Percentiles rank a stretch among this genome's conserved stretches.
These are phyloP conservation scores for Saprolegnia parasitica DNA, from an alignment of 352 stramenopile genomes.

Conservation along the genomic window DNA sequence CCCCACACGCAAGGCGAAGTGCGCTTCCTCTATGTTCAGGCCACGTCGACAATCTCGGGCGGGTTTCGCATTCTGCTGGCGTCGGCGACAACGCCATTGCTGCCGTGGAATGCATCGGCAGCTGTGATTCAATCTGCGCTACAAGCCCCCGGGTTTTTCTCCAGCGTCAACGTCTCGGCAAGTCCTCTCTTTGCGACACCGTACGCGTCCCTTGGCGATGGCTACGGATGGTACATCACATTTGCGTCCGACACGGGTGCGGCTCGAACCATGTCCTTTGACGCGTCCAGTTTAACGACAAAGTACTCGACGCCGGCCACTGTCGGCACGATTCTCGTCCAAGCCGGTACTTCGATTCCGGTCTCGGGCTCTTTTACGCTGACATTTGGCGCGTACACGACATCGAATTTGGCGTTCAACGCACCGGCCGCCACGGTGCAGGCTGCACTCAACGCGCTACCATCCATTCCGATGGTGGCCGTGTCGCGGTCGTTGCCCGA, in stretches of 20 bases:
- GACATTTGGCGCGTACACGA: conserved; percentile 37
- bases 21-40: conserved; percentile 41
- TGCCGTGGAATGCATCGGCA: conserved; percentile 35
- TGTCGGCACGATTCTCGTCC: conserved; percentile 35
- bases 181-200: conserved; percentile 34
- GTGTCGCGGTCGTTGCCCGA: conserved; percentile 36
- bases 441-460: conserved; percentile 35
- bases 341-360: conserved; percentile 33
- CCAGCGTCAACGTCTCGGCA: conserved; percentile 33
- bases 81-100: conserved; percentile 26
- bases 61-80: conserved; percentile 35
- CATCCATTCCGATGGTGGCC: conserved; percentile 29
- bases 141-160: conserved; percentile 35
- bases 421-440: conserved; percentile 37
- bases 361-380: conserved; percentile 39
- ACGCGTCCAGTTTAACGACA: conserved; percentile 29
- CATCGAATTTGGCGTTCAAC: conserved; percentile 42
- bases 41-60: conserved; percentile 36
- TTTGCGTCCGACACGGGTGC: conserved; percentile 42
- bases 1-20: conserved; percentile 30
- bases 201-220: conserved; percentile 36
- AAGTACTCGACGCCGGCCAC: conserved; percentile 33
- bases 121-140: conserved; percentile 32
- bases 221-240: conserved; percentile 47
- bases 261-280: conserved; percentile 32